Evolutionary conservation across 2,329 filamentous ascomycete genomes (phyloP).

Genomic region (Lachnellula arida): DNA sequence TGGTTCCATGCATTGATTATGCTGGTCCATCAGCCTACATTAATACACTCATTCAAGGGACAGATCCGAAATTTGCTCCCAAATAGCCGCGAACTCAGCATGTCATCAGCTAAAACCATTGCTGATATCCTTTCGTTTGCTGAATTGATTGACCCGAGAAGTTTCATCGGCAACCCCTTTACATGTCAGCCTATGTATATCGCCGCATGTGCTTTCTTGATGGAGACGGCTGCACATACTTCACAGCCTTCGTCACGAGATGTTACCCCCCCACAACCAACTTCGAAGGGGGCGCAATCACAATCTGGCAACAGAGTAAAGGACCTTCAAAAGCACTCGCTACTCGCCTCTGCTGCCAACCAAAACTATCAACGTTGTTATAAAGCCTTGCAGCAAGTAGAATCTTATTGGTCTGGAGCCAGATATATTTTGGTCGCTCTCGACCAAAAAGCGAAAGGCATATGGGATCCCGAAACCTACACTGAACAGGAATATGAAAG

Average conservation of each 20-base stretch:
- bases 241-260: conserved; percentile 60
- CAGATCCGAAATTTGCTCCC: conserved; percentile 67
- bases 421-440: conserved; percentile 83
- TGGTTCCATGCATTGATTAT: conserved; percentile 81
- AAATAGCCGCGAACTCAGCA: conserved; percentile 66
- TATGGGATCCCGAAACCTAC: conserved; percentile 69
- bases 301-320: conserved; percentile 25
- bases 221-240: conserved; percentile 71
- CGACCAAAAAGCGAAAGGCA: conserved; percentile 82
- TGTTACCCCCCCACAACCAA: conserved; percentile 21
- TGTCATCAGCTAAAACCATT: conserved; percentile 69
- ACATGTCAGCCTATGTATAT: conserved; percentile 90
- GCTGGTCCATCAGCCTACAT: conserved; percentile 75
- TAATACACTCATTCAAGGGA: conserved; percentile 71
- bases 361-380: conserved; percentile 87
- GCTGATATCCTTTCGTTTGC: conserved; percentile 84
- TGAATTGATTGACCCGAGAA: conserved; percentile 78
- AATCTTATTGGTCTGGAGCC: conserved; percentile 80
- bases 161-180: conserved; percentile 83
- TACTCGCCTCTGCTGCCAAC: conserved; percentile 75
- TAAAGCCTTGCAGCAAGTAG: conserved; percentile 74
- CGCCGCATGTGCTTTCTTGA: conserved; percentile 81
- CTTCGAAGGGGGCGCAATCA: neutral
- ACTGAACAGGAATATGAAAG: conserved; percentile 71
- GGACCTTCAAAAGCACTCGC: conserved; percentile 55